Conservation (phyloP, 2,329 filamentous ascomycete species). For the Fusarium kyushuense region DNA sequence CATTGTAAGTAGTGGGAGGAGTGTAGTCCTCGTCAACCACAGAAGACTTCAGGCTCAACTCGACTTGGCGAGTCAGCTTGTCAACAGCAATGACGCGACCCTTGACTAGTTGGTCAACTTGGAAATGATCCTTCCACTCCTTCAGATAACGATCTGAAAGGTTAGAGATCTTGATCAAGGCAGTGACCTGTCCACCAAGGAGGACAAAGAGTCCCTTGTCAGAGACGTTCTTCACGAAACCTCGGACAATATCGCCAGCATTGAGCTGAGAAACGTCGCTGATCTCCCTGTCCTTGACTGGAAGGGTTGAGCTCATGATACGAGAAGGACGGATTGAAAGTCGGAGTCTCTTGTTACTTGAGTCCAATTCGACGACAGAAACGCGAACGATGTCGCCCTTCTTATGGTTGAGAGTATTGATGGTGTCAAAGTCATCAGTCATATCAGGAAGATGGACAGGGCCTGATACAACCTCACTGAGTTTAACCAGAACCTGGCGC, state of each 20-base stretch:
- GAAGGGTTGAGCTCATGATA: conserved; percentile 85
- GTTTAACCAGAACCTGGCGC: conserved; percentile 84
- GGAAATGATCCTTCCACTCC: conserved; percentile 92
- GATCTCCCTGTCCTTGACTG: conserved; percentile 85
- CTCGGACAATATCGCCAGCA: conserved; percentile 83
- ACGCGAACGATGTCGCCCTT: conserved; percentile 91
- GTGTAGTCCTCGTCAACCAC: conserved; percentile 83
- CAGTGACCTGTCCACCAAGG: conserved; percentile 83
- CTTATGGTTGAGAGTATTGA: conserved; percentile 78
- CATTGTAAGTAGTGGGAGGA: conserved; percentile 77
- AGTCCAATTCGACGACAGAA: conserved; percentile 84
- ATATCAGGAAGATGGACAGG: conserved; percentile 86
- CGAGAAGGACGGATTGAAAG: conserved; percentile 89
- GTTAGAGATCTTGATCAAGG: conserved; percentile 86
- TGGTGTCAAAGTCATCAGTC: conserved; percentile 85
- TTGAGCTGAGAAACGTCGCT: conserved; percentile 76
- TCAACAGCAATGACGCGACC: conserved; percentile 85
- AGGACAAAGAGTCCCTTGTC: conserved; percentile 91
- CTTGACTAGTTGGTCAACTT: conserved; percentile 89
- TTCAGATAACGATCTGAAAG: conserved; percentile 92
- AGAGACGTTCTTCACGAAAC: conserved; percentile 90
- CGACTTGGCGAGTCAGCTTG: conserved; percentile 74
- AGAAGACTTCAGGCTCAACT: conserved; percentile 89
- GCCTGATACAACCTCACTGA: conserved; percentile 83
- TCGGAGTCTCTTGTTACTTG: conserved; percentile 83